A percentile compares a stretch with the other conserved stretches of the same genome.
Evolutionary conservation across 1,284 basidiomycete species (phyloP).

Genomic region (Cutaneotrichosporon sp.): DNA sequence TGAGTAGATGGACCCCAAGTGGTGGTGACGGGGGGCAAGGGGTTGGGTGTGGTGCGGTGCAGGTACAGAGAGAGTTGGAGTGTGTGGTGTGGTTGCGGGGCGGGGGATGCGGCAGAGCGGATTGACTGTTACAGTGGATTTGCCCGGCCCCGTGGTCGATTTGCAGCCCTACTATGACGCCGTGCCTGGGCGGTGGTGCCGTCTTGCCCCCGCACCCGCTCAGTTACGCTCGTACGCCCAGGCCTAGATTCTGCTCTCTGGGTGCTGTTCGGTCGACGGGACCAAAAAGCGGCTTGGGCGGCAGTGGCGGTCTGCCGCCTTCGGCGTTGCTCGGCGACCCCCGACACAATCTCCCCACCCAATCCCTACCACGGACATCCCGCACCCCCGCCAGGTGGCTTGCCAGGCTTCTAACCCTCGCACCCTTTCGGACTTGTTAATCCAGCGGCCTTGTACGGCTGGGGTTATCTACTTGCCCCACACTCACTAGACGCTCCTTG

Average conservation of each 20-base stretch:
- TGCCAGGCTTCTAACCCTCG: too few relatives aligned
- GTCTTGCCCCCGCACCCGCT: not conserved
- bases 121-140: slow-evolving; percentile 1
- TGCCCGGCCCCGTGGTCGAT: slow-evolving; percentile 2
- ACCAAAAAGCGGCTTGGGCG: slow-evolving; percentile 1
- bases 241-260: too few relatives aligned
- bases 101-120: too few relatives aligned
- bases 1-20: too few relatives aligned
- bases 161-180: not conserved
- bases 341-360: slow-evolving; percentile 5
- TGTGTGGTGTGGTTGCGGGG: too few relatives aligned
- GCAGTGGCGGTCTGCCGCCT: slow-evolving; percentile 4
- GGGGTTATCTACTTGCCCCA: not conserved
- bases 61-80: too few relatives aligned
- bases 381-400: not conserved
- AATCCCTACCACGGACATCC: not conserved
- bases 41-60: too few relatives aligned
- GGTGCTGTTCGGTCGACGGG: slow-evolving; percentile 4
- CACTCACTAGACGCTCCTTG: not conserved
- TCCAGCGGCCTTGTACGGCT: not conserved
- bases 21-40: not conserved
- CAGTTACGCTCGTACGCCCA: too few relatives aligned
- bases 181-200: not conserved
- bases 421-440: not conserved
- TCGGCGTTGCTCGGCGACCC: slow-evolving; percentile 8